Evolutionary conservation across 345 rosid species (phyloP).

Genomic region (Eucalyptus regnans): DNA sequence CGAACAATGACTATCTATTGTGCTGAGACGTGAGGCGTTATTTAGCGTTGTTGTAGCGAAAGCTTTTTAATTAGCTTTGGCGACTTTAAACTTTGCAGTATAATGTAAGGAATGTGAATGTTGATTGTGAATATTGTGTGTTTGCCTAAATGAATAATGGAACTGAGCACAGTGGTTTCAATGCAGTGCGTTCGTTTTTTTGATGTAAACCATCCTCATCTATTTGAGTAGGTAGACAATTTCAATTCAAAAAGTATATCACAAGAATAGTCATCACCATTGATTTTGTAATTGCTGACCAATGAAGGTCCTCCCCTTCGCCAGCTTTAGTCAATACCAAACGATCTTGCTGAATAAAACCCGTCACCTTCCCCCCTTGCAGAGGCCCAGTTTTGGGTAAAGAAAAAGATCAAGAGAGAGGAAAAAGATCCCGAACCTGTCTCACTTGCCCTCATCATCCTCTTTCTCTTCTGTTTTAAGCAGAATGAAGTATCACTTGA

Average conservation of each 20-base stretch:
- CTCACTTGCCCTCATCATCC: too few relatives aligned
- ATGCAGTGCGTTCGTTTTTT: not conserved
- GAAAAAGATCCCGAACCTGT: too few relatives aligned
- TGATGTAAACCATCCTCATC: not conserved
- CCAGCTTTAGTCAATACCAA: not conserved
- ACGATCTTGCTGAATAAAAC: not conserved
- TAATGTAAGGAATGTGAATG: not conserved
- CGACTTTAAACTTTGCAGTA: not conserved
- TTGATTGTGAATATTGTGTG: not conserved
- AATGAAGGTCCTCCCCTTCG: not conserved
- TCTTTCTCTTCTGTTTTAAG: too few relatives aligned
- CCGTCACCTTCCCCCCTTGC: not conserved
- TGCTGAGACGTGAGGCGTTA: not conserved
- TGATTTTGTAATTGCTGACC: not conserved
- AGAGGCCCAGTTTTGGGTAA: not conserved
- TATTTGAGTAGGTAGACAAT: not conserved
- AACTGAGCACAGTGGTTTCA: not conserved
- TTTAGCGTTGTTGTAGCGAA: not conserved
- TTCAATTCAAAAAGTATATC: not conserved
- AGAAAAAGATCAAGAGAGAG: too few relatives aligned
- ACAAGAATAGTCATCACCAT: not conserved
- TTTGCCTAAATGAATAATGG: not conserved
- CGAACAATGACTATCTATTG: not conserved
- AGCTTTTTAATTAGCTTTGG: not conserved
- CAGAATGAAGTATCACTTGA: too few relatives aligned